A percentile compares a stretch with the other conserved stretches of the same genome.
phyloP scores from a whole-genome alignment of 768 basidiomycete genomes.

The Calocybe indica region DNA sequence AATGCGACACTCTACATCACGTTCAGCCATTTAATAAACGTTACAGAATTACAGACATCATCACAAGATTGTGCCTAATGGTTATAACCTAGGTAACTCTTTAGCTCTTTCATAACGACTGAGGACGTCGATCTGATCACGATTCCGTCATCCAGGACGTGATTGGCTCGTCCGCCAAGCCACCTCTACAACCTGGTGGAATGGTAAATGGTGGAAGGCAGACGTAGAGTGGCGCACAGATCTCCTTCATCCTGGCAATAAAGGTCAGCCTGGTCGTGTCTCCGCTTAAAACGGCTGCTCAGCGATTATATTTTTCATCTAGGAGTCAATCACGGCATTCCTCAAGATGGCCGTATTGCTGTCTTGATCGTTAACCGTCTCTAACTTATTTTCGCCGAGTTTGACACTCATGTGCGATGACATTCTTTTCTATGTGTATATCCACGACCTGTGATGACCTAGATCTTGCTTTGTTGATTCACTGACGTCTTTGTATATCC shows the following conservation, averaged over 20 bases:
- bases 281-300: not conserved
- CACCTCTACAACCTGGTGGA: conserved; percentile 51
- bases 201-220: conserved; percentile 68
- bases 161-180: conserved; percentile 74
- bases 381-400: too few species aligned
- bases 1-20: not conserved
- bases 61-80: conserved; percentile 72
- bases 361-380: conserved; percentile 52
- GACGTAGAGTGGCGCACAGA: conserved; percentile 72
- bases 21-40: conserved; percentile 3
- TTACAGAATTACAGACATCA: conserved; percentile 48
- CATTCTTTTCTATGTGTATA: not conserved
- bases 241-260: conserved; percentile 59
- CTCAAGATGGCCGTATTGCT: conserved; percentile 78
- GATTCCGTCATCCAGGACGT: conserved; percentile 37
- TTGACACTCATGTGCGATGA: too few species aligned
- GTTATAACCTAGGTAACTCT: conserved; percentile 57
- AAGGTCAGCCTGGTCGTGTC: conserved; percentile 37
- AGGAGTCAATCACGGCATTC: conserved; percentile 81
- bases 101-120: too few species aligned
- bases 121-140: not conserved
- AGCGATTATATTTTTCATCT: conserved; percentile 1
- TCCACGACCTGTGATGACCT: not conserved
- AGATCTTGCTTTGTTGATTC: not conserved
- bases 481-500: not conserved